Evolutionary conservation across 129 eudicot genomes (phyloP), one percentile per base, ranked within the genome.

Genomic region (Deinandra increscens): DNA sequence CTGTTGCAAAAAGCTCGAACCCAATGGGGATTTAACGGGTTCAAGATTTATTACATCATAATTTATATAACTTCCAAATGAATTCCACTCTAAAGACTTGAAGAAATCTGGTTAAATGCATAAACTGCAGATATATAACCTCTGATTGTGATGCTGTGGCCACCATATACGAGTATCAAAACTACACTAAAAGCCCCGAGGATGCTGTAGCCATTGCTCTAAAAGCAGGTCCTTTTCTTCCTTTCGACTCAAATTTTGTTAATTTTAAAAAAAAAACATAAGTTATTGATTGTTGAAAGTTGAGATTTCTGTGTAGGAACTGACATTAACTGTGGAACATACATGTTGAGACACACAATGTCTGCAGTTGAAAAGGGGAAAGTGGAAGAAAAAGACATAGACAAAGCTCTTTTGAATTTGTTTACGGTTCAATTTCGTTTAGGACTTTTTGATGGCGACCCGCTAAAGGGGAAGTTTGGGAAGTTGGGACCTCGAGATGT

Each of bases 131-230:
- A 77, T 94, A 94, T 69, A 80, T 94, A 36, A 73, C 97, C 74
- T 90, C 99, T 19, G 97, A 94, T 53, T 94, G 99, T 79, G 97
- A 94, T 79, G 99, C 99, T 61, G 91, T 94, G 75, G 97, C 96
- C 20, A 87, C 97, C n/a, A 94, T 94, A 48, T 94, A 73, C 70
- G 99, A 94, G 78, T 66, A 89, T 68, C 99, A 94, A 54, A 75
- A 83, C 53, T 94, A 87, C 88, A 79, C 91, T 6, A 85, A 82
- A 70, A 78, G 75, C 68, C 79, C 86, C 0, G 97, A 94, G 81
- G 99, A 90, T 82, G 99, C 97, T 33, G 97, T 87, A 64, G 97
- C 99, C 67, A 46, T 81, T 56, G 99, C 97, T 65, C 81, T 94
- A 4, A 87, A 82, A 87, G 97, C 99, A 60, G 99, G 99, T 94